Conservation (phyloP, 768 basidiomycete genomes). For the Agaricus subrufescens region DNA sequence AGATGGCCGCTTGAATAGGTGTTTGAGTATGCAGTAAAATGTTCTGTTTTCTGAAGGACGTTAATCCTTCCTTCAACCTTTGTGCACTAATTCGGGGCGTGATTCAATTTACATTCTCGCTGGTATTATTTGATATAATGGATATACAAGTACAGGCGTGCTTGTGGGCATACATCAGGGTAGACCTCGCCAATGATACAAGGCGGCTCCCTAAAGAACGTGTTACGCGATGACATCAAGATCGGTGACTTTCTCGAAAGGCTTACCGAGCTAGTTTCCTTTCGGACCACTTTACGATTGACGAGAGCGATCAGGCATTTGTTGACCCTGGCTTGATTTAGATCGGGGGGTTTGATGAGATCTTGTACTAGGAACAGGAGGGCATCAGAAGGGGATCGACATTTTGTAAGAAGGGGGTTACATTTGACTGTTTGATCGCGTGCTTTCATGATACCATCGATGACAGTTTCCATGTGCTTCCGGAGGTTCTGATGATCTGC, state of each 20-base stretch:
- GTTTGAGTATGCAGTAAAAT: neutral
- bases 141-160: too few species aligned
- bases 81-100: too few species aligned
- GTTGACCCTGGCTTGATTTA: conserved; percentile 88
- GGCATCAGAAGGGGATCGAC: neutral
- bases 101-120: too few species aligned
- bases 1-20: neutral
- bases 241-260: neutral
- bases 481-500: conserved; percentile 51
- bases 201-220: conserved; percentile 45
- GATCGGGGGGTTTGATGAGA: conserved; percentile 72
- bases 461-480: conserved; percentile 74
- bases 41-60: too few species aligned
- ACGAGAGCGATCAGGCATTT: conserved; percentile 92
- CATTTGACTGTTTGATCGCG: conserved; percentile 57
- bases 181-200: conserved; percentile 62
- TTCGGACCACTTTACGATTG: conserved; percentile 77
- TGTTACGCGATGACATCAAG: neutral
- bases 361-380: conserved; percentile 53
- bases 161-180: conserved; percentile 10
- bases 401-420: conserved; percentile 21
- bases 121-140: too few species aligned
- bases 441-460: conserved; percentile 70
- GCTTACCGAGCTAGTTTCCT: conserved; percentile 61
- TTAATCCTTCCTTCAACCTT: too few species aligned